Evolutionary conservation across 2,329 filamentous ascomycete species (phyloP), one percentile per base, ranked within the genome.

Genomic region (Botrytis deweyae): DNA sequence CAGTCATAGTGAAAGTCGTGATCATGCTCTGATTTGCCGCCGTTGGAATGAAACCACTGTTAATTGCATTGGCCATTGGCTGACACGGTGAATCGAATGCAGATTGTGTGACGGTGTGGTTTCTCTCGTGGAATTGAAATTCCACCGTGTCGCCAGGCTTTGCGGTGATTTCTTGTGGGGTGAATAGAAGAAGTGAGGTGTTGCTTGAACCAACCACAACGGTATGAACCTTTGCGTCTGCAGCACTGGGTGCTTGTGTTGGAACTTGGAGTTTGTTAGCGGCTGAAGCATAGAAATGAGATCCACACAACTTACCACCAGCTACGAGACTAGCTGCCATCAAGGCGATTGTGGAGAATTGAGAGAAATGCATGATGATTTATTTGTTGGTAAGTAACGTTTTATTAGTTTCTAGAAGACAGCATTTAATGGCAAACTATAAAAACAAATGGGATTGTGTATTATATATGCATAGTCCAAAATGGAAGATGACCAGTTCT

Each of bases 91-190:
- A 83, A 78, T 91, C 90, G 79, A 95, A 95, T 78, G 86, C 89
- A 65, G 92, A 93, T 84, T 94, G 92, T 25, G 90, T 92, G 74
- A 94, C 89, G 71, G 92, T 94, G 87, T 95, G 93, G 85, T 95
- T 95, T 78, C 86, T 86, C 18, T 85, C 85, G 75, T 85, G 84
- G 84, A 91, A 92, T 81, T 91, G 88, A 85, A 91, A 91, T 83
- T 91, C 88, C 20, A 92, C 85, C 84, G 89, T 87, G 78, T 87
- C 85, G 76, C 93, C 92, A 3, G 85, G 83, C 29, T 83, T 81
- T 52, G 90, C 92, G 76, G 84, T 85, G 80, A 95, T 82, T 79
- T 87, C 90, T 78, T 91, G 86, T 55, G 93, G 93, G 75, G 84
- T 88, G 86, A 90, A 95, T 74, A 84, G 86, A 74, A 92, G 46